Percentiles rank a stretch among this genome's conserved stretches.
Evolutionary conservation across 768 basidiomycete genomes (phyloP).

Genomic region (Russula olivacea): DNA sequence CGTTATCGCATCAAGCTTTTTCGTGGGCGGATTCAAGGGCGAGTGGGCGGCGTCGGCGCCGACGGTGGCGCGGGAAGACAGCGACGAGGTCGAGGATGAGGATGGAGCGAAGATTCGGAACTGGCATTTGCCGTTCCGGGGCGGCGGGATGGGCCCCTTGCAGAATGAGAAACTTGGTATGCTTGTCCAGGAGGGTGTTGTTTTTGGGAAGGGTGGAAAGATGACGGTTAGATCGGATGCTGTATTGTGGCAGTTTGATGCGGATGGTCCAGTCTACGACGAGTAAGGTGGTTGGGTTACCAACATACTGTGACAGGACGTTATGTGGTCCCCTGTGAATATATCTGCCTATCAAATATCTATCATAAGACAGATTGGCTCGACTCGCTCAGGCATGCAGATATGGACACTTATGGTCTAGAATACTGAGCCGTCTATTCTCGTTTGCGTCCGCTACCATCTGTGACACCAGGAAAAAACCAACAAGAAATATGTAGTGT

Average conservation of each 20-base stretch:
- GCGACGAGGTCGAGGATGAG: not conserved
- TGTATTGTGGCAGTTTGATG: conserved; percentile 22
- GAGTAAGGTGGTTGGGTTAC: not conserved
- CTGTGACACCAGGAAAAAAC: too few species aligned
- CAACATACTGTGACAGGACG: too few species aligned
- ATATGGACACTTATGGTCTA: too few species aligned
- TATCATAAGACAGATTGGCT: too few species aligned
- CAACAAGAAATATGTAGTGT: too few species aligned
- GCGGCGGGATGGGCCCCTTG: conserved; percentile 17
- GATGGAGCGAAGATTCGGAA: conserved; percentile 2
- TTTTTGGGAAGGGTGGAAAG: conserved; percentile 18
- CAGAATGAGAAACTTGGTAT: conserved; percentile 24
- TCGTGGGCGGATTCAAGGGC: conserved; percentile 58
- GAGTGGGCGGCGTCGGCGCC: conserved; percentile 41
- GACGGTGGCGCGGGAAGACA: not conserved
- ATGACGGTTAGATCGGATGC: conserved; percentile 5
- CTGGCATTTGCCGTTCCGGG: conserved; percentile 21
- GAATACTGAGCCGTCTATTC: too few species aligned
- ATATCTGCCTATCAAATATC: too few species aligned
- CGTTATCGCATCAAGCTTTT: conserved; percentile 54
- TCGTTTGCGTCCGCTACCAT: too few species aligned
- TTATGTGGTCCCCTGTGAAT: too few species aligned
- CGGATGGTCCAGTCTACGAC: not conserved
- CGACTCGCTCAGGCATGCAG: too few species aligned
- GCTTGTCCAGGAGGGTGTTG: conserved; percentile 20